Evolutionary conservation across 2,329 filamentous ascomycete genomes (phyloP).

Genomic region (Blastomyces silverae): DNA sequence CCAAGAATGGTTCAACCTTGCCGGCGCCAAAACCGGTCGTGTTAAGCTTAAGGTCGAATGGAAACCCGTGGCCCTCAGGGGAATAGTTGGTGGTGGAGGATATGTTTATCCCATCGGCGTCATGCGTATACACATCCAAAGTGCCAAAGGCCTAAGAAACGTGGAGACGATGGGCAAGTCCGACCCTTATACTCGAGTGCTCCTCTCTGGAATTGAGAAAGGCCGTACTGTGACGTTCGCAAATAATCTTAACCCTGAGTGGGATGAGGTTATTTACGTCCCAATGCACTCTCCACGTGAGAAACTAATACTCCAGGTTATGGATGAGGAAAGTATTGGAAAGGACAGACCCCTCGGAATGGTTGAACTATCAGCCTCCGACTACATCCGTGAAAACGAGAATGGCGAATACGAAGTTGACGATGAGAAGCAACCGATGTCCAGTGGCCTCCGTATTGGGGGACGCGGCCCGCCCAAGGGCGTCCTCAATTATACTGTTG

Average conservation of each 20-base stretch:
- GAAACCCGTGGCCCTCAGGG: conserved; percentile 86
- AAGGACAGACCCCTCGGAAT: conserved; percentile 83
- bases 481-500: conserved; percentile 67
- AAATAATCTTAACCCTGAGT: conserved; percentile 91
- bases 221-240: conserved; percentile 89
- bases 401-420: conserved; percentile 73
- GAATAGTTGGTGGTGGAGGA: conserved; percentile 68
- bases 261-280: conserved; percentile 92
- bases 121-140: conserved; percentile 86
- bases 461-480: conserved; percentile 71
- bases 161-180: conserved; percentile 95
- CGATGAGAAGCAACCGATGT: conserved; percentile 63
- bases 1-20: conserved; percentile 91
- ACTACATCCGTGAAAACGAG: conserved; percentile 72
- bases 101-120: conserved; percentile 93
- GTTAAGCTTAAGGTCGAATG: conserved; percentile 88
- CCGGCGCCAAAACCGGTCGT: conserved; percentile 72
- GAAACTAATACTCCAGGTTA: conserved; percentile 80
- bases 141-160: conserved; percentile 76
- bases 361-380: conserved; percentile 66
- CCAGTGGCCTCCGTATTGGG: conserved; percentile 65
- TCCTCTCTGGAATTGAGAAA: conserved; percentile 85
- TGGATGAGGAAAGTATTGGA: conserved; percentile 90
- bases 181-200: conserved; percentile 82
- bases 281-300: conserved; percentile 81